These are phyloP conservation scores for Pisolithus sp. DNA, from an alignment of 768 basidiomycete species.

Conservation along the genomic window DNA sequence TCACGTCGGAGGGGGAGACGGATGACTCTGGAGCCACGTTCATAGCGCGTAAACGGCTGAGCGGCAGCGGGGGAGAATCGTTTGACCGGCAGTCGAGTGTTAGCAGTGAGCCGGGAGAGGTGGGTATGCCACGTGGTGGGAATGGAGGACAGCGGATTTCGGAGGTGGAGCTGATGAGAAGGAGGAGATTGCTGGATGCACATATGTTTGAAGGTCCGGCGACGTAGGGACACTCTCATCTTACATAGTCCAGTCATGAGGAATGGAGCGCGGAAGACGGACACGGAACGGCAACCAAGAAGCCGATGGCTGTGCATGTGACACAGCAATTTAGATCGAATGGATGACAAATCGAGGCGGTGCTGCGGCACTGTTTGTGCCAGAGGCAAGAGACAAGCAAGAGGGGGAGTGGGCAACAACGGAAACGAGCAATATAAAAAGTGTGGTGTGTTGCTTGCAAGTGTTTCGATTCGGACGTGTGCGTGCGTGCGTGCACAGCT, in stretches of 20 bases:
- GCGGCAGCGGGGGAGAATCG: slow-evolving; percentile 11
- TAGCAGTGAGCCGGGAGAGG: slow-evolving; percentile 13
- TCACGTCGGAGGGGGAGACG: slow-evolving; percentile 54
- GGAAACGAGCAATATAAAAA: too few species aligned
- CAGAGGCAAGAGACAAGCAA: too few species aligned
- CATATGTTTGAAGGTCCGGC: slow-evolving; percentile 53
- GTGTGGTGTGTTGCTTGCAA: too few species aligned
- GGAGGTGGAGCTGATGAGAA: slow-evolving; percentile 73
- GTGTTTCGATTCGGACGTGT: too few species aligned
- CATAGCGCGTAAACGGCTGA: slow-evolving; percentile 47
- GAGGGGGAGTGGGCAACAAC: too few species aligned
- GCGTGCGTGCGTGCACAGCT: background rate
- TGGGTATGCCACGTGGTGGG: slow-evolving; percentile 21
- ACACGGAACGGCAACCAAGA: background rate
- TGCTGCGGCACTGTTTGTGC: slow-evolving; percentile 27
- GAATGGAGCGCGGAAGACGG: background rate
- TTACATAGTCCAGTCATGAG: too few species aligned
- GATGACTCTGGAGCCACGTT: slow-evolving; percentile 70
- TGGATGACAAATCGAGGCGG: slow-evolving; percentile 18
- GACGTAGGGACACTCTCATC: too few species aligned
- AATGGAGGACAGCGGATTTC: slow-evolving; percentile 60
- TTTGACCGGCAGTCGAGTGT: slow-evolving; percentile 12
- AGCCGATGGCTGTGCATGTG: slow-evolving; percentile 15
- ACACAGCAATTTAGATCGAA: slow-evolving; percentile 11
- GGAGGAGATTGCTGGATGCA: slow-evolving; percentile 70